phyloP scores from a whole-genome alignment of 371 early-diverging fungal genomes.

The Syncephalastrum monosporum region DNA sequence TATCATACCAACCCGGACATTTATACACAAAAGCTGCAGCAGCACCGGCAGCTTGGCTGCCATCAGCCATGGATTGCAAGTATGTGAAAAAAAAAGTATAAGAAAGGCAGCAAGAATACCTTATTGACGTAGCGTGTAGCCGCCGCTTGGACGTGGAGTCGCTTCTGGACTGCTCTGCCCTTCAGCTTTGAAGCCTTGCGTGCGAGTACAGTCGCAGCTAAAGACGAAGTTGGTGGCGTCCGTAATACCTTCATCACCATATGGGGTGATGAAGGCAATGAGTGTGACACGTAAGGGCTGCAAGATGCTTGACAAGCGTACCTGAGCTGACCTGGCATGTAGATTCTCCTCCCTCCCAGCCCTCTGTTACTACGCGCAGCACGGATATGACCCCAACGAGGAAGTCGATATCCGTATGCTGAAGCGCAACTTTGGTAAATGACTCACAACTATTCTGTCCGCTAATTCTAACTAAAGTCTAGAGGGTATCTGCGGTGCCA shows the following conservation, averaged over 20 bases:
- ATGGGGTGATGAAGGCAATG: constrained; percentile 93
- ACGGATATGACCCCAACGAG: constrained; percentile 61
- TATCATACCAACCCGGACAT: constrained; percentile 73
- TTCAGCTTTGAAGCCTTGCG: constrained; percentile 78
- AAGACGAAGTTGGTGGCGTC: constrained; percentile 55
- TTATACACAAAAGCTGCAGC: constrained; percentile 74
- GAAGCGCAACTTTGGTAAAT: constrained; percentile 60
- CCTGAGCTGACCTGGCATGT: neutral
- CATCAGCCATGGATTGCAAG: constrained; percentile 78
- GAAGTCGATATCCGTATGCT: constrained; percentile 62
- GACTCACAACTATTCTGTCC: neutral
- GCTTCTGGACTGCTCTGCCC: constrained; percentile 79
- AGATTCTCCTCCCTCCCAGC: constrained; percentile 74
- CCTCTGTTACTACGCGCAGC: constrained; percentile 74
- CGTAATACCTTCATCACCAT: constrained; percentile 77
- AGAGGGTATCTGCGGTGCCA: constrained; percentile 79
- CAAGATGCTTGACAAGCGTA: neutral
- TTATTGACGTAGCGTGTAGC: constrained; percentile 15
- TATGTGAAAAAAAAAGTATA: constrained; percentile 16
- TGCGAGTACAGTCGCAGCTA: constrained; percentile 74
- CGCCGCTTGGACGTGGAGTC: constrained; percentile 84
- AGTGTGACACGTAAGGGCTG: constrained; percentile 70
- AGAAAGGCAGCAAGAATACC: too few relatives aligned
- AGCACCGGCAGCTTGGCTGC: constrained; percentile 81
- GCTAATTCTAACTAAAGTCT: neutral